These are phyloP conservation scores for Trypanosoma cruzi DNA, from an alignment of 208 protist genomes.

Conservation along the genomic window DNA sequence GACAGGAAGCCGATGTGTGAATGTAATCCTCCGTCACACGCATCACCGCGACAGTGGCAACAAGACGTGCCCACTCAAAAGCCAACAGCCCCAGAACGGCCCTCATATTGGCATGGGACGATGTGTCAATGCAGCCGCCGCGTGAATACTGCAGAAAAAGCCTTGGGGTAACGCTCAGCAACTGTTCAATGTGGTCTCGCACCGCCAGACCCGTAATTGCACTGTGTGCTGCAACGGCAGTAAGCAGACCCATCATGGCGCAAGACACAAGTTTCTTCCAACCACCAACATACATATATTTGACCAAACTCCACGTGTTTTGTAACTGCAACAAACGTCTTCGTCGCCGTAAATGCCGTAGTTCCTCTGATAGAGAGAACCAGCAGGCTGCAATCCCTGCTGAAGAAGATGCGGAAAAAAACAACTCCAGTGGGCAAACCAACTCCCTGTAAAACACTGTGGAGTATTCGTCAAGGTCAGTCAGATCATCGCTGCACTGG, in stretches of 20 bases:
- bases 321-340: constrained; percentile 32
- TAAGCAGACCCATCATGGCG: constrained; percentile 43
- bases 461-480: constrained; percentile 41
- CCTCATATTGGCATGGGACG: not conserved
- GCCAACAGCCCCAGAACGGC: constrained; percentile 39
- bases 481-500: constrained; percentile 48
- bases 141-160: constrained; percentile 11
- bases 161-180: constrained; percentile 19
- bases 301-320: constrained; percentile 49
- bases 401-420: not conserved
- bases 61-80: constrained; percentile 54
- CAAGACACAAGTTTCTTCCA: constrained; percentile 36
- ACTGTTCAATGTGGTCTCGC: constrained; percentile 36
- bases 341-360: constrained; percentile 34
- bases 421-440: constrained; percentile 12
- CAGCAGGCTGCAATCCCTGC: constrained; percentile 36
- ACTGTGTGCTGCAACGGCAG: constrained; percentile 45
- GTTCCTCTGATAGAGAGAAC: constrained; percentile 36
- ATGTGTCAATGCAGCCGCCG: not conserved
- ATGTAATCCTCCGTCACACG: constrained; percentile 50
- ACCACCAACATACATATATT: constrained; percentile 61
- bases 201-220: constrained; percentile 33
- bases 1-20: constrained; percentile 37
- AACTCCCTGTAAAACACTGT: constrained; percentile 38
- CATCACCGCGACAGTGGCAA: constrained; percentile 44